Conservation (phyloP, 331 rosid genomes). For the Pyracantha coccinea region DNA sequence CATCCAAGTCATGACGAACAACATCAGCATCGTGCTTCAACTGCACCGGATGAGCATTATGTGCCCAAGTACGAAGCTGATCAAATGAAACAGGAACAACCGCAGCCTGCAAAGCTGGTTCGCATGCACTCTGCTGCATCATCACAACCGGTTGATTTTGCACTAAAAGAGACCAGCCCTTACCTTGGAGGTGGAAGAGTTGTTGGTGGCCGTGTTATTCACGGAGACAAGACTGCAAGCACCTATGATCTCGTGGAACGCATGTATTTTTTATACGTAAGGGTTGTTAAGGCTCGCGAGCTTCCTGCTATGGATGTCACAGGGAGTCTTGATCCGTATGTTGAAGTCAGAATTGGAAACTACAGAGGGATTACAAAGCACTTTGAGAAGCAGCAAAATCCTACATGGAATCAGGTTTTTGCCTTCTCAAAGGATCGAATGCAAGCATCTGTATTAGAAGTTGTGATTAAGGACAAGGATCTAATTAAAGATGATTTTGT, state of each 20-base stretch:
- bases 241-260: conserved; percentile 66
- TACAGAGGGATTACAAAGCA: conserved; percentile 48
- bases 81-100: conserved; percentile 42
- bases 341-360: conserved; percentile 55
- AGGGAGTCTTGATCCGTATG: conserved; percentile 54
- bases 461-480: conserved; percentile 54
- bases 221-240: conserved; percentile 27
- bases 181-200: conserved; percentile 68
- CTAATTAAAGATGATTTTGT: conserved; percentile 38
- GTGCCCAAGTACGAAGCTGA: conserved; percentile 41
- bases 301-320: conserved; percentile 55
- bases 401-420: conserved; percentile 60
- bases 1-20: conserved; percentile 26
- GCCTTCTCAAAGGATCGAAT: conserved; percentile 32
- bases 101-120: conserved; percentile 40
- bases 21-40: conserved; percentile 22
- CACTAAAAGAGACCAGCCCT: conserved; percentile 73
- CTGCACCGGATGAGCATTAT: conserved; percentile 28
- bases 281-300: conserved; percentile 65
- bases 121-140: conserved; percentile 44
- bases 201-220: conserved; percentile 57
- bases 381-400: conserved; percentile 47
- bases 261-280: conserved; percentile 46
- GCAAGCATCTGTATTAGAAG: conserved; percentile 42
- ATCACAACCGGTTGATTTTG: conserved; percentile 56